Base-by-base conservation (phyloP, 148 eudicot genomes). In the Dysphania ambrosioides region DNA sequence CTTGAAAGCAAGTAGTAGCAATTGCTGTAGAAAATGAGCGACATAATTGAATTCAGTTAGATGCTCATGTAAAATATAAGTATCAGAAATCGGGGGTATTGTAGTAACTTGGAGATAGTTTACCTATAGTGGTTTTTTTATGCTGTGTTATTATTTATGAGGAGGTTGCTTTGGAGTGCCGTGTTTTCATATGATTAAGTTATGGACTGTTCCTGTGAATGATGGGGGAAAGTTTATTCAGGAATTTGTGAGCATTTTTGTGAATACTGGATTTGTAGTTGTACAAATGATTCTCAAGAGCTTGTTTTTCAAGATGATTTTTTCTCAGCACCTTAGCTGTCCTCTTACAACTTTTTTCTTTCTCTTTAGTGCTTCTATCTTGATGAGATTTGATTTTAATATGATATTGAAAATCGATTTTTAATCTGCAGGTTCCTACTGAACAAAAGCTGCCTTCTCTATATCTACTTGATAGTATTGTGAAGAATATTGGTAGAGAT, bases 381-480 rank as follows among this genome's bases (percentile, higher is more conserved):
- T 47, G 72, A 40, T 76, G n/a, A 58, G 74, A 13, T 66, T 51
- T 67, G 32, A 32, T 56, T 75, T 24, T 67, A 57, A 60, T 76
- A 35, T 72, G 34, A 61, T 56, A 9, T 34, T 76, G 47, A 65
- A 44, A n/a, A n/a, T n/a, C n/a, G n/a, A n/a, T n/a, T n/a, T n/a
- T 68, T 53, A 18, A 66, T 82, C 79, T 87, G 79, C 97, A 96
- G 99, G 97, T 96, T 82, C 91, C 99, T 69, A 89, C 87, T 72
- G 97, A 96, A 27, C 97, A 89, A 71, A 96, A 96, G 88, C 83
- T 96, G 74, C 97, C 97, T 68, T 96, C 99, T 13, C 93, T 96
- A 18, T 96, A 96, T 86, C 87, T 96, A 40, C 83, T 96, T 64
- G 99, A 96, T 82, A 96, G 99, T 84, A 96, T 96, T 79, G 99